Evolutionary conservation across 352 stramenopile species (phyloP).

Genomic region (Pythium insidiosum): DNA sequence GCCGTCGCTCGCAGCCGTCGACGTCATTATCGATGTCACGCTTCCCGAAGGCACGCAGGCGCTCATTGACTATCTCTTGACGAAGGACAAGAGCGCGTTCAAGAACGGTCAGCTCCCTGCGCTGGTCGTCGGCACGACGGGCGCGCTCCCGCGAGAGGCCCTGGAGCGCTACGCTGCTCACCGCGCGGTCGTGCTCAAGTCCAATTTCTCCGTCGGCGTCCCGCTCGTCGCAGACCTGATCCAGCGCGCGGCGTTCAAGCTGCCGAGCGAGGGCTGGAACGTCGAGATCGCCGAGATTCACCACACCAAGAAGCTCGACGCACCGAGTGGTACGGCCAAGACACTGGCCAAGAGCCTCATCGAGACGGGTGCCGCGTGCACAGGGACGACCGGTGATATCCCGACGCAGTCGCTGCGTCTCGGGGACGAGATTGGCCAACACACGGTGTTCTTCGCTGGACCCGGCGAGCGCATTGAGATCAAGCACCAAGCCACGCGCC

Average conservation of each 20-base stretch:
- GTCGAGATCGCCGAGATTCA: constrained; percentile 77
- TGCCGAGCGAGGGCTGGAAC: constrained; percentile 68
- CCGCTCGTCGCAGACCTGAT: constrained; percentile 69
- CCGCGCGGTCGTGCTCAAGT: constrained; percentile 56
- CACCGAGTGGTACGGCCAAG: constrained; percentile 74
- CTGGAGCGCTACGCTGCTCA: constrained; percentile 57
- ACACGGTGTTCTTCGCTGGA: constrained; percentile 76
- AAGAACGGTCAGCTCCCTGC: constrained; percentile 63
- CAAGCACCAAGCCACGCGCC: constrained; percentile 68
- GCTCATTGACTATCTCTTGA: constrained; percentile 43
- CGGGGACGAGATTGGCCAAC: constrained; percentile 73
- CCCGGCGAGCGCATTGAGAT: constrained; percentile 79
- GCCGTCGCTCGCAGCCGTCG: constrained; percentile 30
- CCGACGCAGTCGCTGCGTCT: constrained; percentile 65
- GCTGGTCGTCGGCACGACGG: constrained; percentile 75
- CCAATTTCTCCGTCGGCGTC: constrained; percentile 82
- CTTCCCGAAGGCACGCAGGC: constrained; percentile 62
- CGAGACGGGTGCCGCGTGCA: constrained; percentile 46
- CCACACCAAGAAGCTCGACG: constrained; percentile 85
- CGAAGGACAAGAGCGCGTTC: constrained; percentile 40
- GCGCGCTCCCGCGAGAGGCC: constrained; percentile 36
- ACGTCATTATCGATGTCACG: constrained; percentile 78
- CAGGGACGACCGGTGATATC: constrained; percentile 31
- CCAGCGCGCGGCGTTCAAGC: constrained; percentile 63
- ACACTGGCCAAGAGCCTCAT: constrained; percentile 62